Evolutionary conservation across 257 asterid genomes (phyloP), one percentile per base, ranked within the genome.

Genomic region (Striga asiatica): DNA sequence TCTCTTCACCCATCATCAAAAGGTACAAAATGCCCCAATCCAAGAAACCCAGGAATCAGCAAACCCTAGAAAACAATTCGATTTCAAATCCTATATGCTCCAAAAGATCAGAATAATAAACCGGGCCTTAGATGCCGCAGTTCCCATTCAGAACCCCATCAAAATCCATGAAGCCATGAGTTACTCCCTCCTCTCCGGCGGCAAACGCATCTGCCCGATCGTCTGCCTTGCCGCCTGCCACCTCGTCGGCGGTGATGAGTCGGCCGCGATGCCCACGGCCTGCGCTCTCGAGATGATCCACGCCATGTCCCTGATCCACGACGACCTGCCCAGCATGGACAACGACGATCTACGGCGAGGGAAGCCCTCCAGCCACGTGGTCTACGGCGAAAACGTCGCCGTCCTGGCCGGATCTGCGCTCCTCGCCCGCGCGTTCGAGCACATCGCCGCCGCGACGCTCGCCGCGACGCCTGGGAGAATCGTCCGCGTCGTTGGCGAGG

Each of bases 251-350:
- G 81, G 75, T 23, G 22, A 51, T 8, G 75, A 68, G 56, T 66
- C 71, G 21, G 35, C 31, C 2, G 73, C 71, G 7, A 54, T 65
- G 76, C 82, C 82, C 5, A 42, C 76, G 8, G 76, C 81, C 23
- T 76, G 78, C 41, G 65, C 81, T 1, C 14, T 72, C 35, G 80
- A 75, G 19, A 75, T 72, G 78, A 71, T 73, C 5, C 73, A 67
- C 66, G 72, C 83, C 24, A 64, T 54, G 71, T 70, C 69, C 14
- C 46, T 73, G 23, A 73, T 77, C 66, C 74, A 50, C 38, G 77
- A 76, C 49, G 80, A 73, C 14, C 73, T 73, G n/a, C 83, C 77
- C 12, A 70, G 77, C 38, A 73, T 77, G 80, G 83, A 77, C 27
- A 27, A 77, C n/a, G 71, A 55, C 45, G 60, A 66, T 14, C 64